Percentiles rank a stretch among this genome's conserved stretches.
phyloP scores from a whole-genome alignment of 495 filamentous ascomycete species.

The Talaromyces proteolyticus region DNA sequence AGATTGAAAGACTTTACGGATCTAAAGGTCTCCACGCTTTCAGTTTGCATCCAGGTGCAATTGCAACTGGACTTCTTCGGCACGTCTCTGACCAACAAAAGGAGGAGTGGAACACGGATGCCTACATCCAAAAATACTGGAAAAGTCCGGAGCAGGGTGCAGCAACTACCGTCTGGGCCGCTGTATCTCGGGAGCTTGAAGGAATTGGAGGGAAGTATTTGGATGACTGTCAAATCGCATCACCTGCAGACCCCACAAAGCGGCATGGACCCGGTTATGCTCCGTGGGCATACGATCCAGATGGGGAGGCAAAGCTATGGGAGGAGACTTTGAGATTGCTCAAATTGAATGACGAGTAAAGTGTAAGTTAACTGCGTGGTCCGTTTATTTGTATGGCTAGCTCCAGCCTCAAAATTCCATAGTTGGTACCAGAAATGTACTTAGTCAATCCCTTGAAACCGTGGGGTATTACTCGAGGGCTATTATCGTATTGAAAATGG shows the following conservation, averaged over 20 bases:
- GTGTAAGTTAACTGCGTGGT: too few species aligned
- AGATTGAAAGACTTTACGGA: slow-evolving; percentile 36
- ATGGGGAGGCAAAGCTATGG: neutral
- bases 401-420: too few species aligned
- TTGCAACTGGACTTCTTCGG: slow-evolving; percentile 17
- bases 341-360: neutral
- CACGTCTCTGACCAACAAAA: slow-evolving; percentile 15
- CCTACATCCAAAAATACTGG: slow-evolving; percentile 14
- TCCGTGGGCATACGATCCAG: neutral
- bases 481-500: too few species aligned
- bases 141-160: slow-evolving; percentile 31
- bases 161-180: slow-evolving; percentile 36
- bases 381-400: too few species aligned
- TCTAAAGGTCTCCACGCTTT: slow-evolving; percentile 27
- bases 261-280: neutral
- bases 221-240: slow-evolving; percentile 24
- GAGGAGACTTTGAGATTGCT: neutral
- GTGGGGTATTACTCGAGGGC: too few species aligned
- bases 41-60: slow-evolving; percentile 34
- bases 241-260: neutral
- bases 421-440: too few species aligned
- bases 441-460: too few species aligned
- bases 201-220: slow-evolving; percentile 32
- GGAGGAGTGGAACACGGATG: slow-evolving; percentile 7
- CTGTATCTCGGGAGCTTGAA: slow-evolving; percentile 28